Base-by-base conservation (phyloP, 139 green algal genomes). In the Micromonas pusilla region DNA sequence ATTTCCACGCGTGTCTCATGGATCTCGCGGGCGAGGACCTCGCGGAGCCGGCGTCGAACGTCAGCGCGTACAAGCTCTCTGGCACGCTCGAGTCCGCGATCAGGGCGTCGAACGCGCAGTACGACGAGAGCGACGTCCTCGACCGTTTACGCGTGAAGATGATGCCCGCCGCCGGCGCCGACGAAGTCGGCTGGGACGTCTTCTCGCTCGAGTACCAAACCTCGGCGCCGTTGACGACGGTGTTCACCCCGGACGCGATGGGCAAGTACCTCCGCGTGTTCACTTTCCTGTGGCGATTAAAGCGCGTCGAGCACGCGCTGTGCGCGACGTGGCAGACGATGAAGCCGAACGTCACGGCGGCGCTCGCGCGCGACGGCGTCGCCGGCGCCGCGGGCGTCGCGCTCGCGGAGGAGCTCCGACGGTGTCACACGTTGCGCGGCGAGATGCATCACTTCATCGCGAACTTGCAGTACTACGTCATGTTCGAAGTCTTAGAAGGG, bases 391-490 rank as follows among this genome's bases (percentile, higher is more conserved):
- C 64, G 21, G 68, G 83, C 66, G 63, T 5, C 3, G 60, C 63
- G 26, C 20, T 91, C 53, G 79, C 71, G 57, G 70, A 57, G 2
- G 60, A 88, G 64, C 73, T 92, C 76, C 83, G 85, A 1, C 71
- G 74, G 52, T 92, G 85, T 80, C 86, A 97, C 66, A 77, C 76
- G 32, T 72, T 93, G 52, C 84, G 93, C 20, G 85, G 75, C 37
- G 92, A 97, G 64, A 96, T 97, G 90, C 85, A 85, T 19, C 90
- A 96, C 82, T 94, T 98, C 68, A 86, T 82, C 20, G 91, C 83
- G 64, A 94, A 94, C 87, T 85, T 98, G 80, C 91, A 97, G 88
- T 90, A 92, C 85, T 96, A 97, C 87, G 86, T 97, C 72, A 91
- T 92, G 86, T 94, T 94, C 70, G 93, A 97, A 80, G 77, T 91